A percentile compares a stretch with the other conserved stretches of the same genome.
phyloP scores from a whole-genome alignment of 345 rosid species.

The Anacardium occidentale region DNA sequence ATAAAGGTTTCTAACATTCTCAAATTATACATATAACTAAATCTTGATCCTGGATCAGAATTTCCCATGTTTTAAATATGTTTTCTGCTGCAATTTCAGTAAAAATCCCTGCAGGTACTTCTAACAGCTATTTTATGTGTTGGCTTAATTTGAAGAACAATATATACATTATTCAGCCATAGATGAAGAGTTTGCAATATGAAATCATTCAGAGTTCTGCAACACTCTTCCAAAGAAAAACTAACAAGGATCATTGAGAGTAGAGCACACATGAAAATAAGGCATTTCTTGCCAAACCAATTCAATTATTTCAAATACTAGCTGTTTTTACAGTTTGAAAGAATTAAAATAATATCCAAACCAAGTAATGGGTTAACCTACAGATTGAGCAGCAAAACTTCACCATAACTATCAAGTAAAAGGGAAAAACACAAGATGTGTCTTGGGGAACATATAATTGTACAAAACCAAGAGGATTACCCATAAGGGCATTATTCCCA shows the following conservation, averaged over 20 bases:
- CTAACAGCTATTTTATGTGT: too few species aligned
- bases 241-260: background rate
- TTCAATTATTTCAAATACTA: conserved; percentile 29
- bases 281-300: conserved; percentile 5
- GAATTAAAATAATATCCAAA: conserved; percentile 32
- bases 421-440: background rate
- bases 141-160: too few species aligned
- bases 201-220: background rate
- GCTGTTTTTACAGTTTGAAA: conserved; percentile 36
- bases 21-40: too few species aligned
- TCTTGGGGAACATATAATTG: conserved; percentile 14
- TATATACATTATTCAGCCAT: too few species aligned
- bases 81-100: too few species aligned
- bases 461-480: conserved; percentile 9
- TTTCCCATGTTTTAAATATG: too few species aligned
- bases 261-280: background rate
- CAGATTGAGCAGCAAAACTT: conserved; percentile 4
- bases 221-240: background rate
- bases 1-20: too few species aligned
- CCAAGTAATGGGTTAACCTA: conserved; percentile 24
- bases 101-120: too few species aligned
- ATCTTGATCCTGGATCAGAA: too few species aligned
- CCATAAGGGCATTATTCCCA: background rate
- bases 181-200: too few species aligned
- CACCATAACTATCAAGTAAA: background rate